These are phyloP conservation scores for Pyrenochaeta sp. DNA, from an alignment of 2,329 filamentous ascomycete genomes.

Conservation along the genomic window DNA sequence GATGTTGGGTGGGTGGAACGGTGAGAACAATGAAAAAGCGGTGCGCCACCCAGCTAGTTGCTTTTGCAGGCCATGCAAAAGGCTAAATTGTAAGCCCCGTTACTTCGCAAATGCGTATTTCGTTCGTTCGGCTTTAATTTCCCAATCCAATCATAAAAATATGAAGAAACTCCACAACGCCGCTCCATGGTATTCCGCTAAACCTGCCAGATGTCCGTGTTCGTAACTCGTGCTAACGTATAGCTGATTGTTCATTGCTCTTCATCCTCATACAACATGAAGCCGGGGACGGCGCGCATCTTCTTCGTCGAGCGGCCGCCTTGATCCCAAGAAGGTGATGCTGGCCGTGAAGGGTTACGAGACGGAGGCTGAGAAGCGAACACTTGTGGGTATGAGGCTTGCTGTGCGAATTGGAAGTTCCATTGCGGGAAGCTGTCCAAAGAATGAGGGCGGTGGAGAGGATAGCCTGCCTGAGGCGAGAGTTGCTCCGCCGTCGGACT, in stretches of 20 bases:
- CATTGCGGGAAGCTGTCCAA: conserved; percentile 35
- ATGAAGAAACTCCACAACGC: conserved; percentile 18
- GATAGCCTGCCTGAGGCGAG: conserved; percentile 20
- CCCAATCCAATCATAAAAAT: not conserved
- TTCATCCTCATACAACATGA: conserved; percentile 28
- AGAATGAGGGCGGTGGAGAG: conserved; percentile 35
- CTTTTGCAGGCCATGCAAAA: not conserved
- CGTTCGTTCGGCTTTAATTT: not conserved
- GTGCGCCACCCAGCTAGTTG: too few relatives aligned
- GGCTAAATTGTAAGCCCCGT: not conserved
- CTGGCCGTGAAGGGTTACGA: conserved; percentile 31
- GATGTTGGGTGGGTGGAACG: not conserved
- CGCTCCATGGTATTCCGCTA: conserved; percentile 21
- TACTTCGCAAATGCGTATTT: conserved; percentile 1
- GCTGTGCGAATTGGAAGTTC: conserved; percentile 28
- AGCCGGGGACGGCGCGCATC: conserved; percentile 27
- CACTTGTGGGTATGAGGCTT: conserved; percentile 30
- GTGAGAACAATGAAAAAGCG: conserved; percentile 3
- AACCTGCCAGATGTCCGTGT: conserved; percentile 12
- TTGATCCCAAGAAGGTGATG: conserved; percentile 42
- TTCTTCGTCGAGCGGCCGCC: conserved; percentile 30
- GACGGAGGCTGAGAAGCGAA: conserved; percentile 39
- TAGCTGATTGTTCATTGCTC: conserved; percentile 19
- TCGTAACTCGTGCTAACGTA: conserved; percentile 30
- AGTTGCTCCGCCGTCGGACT: conserved; percentile 32